Conservation (phyloP, 176 grass and related monocot genomes). For the Aegilops sharonensis region DNA sequence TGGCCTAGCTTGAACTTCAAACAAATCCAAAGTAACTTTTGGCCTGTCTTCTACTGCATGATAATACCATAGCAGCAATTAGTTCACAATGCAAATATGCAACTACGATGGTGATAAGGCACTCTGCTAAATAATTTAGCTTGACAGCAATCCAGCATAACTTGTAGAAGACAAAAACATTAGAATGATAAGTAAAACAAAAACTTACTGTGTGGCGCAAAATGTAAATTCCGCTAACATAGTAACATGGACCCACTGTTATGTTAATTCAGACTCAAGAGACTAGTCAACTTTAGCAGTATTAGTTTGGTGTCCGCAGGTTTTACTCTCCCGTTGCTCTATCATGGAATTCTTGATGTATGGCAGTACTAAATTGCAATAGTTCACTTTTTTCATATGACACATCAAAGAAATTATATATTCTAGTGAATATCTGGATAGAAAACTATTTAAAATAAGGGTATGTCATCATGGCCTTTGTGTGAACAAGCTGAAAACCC, state of each 20-base stretch:
- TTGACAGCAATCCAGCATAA: background rate
- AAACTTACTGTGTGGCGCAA: background rate
- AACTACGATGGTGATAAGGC: background rate
- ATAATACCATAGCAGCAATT: background rate
- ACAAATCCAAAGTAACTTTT: constrained; percentile 5
- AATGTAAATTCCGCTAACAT: background rate
- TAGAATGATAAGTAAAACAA: background rate
- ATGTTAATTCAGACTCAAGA: background rate
- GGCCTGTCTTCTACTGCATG: constrained; percentile 10
- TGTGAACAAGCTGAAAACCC: constrained; percentile 17
- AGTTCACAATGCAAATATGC: background rate
- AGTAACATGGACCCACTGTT: background rate
- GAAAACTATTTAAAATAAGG: too few species aligned
- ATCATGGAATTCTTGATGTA: constrained; percentile 7
- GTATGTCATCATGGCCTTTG: background rate
- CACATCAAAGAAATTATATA: background rate
- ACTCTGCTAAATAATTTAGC: background rate
- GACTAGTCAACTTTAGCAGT: background rate
- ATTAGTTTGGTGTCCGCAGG: background rate
- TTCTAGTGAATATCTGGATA: background rate
- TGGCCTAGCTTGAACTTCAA: background rate
- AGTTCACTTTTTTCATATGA: background rate
- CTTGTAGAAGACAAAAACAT: constrained; percentile 12
- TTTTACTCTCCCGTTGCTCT: background rate
- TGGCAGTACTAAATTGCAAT: background rate